phyloP scores from a whole-genome alignment of 495 filamentous ascomycete species.

The Neurospora sp. region DNA sequence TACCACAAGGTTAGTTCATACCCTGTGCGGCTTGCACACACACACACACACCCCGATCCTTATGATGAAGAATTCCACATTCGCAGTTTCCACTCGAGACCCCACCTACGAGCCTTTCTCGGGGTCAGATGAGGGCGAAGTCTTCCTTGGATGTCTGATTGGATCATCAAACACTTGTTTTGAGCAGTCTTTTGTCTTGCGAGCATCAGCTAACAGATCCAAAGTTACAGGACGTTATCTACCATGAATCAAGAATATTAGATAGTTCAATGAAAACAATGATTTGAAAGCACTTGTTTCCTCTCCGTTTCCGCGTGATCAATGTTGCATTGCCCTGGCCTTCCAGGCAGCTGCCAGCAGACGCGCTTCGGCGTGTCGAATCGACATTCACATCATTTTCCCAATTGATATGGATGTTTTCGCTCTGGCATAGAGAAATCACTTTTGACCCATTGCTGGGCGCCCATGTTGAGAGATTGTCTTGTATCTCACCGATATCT shows the following conservation, averaged over 20 bases:
- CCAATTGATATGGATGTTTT: not conserved
- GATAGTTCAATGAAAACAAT: not conserved
- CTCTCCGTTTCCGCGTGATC: not conserved
- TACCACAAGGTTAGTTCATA: constrained; percentile 14
- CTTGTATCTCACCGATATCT: not conserved
- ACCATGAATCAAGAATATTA: not conserved
- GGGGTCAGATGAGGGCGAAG: constrained; percentile 43
- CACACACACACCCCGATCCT: constrained; percentile 18
- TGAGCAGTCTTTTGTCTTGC: constrained; percentile 1
- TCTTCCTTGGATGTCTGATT: constrained; percentile 61
- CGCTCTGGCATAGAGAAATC: not conserved
- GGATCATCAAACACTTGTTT: constrained; percentile 11
- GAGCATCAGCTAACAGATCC: constrained; percentile 6
- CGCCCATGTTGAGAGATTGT: not conserved
- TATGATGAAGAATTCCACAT: constrained; percentile 47
- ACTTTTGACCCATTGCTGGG: not conserved
- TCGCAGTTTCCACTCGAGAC: constrained; percentile 64
- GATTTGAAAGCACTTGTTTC: not conserved
- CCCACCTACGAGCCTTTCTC: constrained; percentile 40
- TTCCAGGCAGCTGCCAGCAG: not conserved
- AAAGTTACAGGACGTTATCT: constrained; percentile 3
- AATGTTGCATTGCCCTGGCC: not conserved
- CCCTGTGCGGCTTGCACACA: not conserved
- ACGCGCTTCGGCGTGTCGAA: not conserved
- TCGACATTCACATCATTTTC: not conserved